A percentile compares a stretch with the other conserved stretches of the same genome.
phyloP scores from a whole-genome alignment of 495 filamentous ascomycete species.

The Podospora anserina region DNA sequence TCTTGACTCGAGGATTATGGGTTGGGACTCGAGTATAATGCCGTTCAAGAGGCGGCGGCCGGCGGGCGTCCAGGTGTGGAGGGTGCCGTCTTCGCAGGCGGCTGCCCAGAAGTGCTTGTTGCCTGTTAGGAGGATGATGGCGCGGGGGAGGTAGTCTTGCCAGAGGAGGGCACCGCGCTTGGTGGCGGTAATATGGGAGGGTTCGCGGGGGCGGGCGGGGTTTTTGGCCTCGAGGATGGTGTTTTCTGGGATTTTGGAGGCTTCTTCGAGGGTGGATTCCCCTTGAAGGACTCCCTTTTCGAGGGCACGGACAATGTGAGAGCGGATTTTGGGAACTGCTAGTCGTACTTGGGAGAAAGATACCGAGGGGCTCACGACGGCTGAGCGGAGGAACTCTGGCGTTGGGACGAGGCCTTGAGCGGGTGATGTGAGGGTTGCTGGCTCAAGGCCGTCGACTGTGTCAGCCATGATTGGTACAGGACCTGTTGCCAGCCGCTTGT shows the following conservation, averaged over 20 bases:
- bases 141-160: conserved; percentile 86
- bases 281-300: conserved; percentile 49
- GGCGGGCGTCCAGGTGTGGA: conserved; percentile 94
- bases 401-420: conserved; percentile 63
- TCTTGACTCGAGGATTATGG: conserved; percentile 86
- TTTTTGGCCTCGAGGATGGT: conserved; percentile 50
- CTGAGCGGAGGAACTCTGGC: conserved; percentile 84
- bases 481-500: conserved; percentile 64
- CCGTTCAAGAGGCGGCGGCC: conserved; percentile 81
- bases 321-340: conserved; percentile 83
- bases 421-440: conserved; percentile 54
- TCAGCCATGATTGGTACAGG: conserved; percentile 72
- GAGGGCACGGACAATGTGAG: conserved; percentile 67
- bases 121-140: conserved; percentile 80
- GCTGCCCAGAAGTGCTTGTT: conserved; percentile 88
- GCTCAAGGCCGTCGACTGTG: conserved; percentile 70
- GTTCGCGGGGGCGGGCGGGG: conserved; percentile 64
- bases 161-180: conserved; percentile 83
- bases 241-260: conserved; percentile 58
- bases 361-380: conserved; percentile 76
- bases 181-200: conserved; percentile 73
- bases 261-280: conserved; percentile 52
- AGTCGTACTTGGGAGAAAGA: conserved; percentile 80
- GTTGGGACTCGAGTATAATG: conserved; percentile 83
- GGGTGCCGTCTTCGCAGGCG: conserved; percentile 87